Conservation (phyloP, 164 flowering plant species). For the Taxillus chinensis region DNA sequence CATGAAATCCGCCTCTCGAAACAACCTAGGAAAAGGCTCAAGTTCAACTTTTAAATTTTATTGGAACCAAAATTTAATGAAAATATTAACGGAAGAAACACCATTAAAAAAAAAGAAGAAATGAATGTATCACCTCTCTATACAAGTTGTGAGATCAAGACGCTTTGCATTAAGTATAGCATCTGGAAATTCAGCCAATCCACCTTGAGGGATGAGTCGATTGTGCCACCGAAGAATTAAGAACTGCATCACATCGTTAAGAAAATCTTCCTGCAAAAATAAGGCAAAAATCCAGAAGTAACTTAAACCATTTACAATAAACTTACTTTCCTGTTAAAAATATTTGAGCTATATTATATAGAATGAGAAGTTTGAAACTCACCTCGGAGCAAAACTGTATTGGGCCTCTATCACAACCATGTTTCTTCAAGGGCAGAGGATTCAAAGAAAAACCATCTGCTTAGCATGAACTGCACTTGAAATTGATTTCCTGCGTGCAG, state of each 20-base stretch:
- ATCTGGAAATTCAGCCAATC: slow-evolving; percentile 96
- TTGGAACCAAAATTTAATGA: not conserved
- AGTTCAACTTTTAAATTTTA: not conserved
- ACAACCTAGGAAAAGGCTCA: slow-evolving; percentile 50
- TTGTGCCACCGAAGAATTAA: slow-evolving; percentile 80
- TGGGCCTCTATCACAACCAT: slow-evolving; percentile 86
- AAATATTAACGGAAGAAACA: not conserved
- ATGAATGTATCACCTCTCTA: slow-evolving; percentile 57
- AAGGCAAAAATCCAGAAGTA: not conserved
- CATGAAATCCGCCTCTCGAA: slow-evolving; percentile 98
- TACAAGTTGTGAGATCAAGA: slow-evolving; percentile 89
- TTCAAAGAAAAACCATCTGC: slow-evolving; percentile 80
- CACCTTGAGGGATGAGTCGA: slow-evolving; percentile 94
- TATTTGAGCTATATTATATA: not conserved
- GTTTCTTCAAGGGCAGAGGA: slow-evolving; percentile 94
- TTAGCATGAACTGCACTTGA: slow-evolving; percentile 73
- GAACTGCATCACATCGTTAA: slow-evolving; percentile 97
- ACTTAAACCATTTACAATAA: not conserved
- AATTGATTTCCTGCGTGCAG: slow-evolving; percentile 46
- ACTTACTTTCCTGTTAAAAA: too few species aligned
- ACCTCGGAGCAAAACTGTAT: slow-evolving; percentile 92
- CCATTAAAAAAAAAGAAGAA: not conserved
- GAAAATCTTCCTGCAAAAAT: slow-evolving; percentile 68
- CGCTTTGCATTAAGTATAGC: slow-evolving; percentile 97
- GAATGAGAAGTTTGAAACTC: slow-evolving; percentile 8